Evolutionary conservation across 2,329 filamentous ascomycete species (phyloP).

Genomic region (Podosphaera xanthii): DNA sequence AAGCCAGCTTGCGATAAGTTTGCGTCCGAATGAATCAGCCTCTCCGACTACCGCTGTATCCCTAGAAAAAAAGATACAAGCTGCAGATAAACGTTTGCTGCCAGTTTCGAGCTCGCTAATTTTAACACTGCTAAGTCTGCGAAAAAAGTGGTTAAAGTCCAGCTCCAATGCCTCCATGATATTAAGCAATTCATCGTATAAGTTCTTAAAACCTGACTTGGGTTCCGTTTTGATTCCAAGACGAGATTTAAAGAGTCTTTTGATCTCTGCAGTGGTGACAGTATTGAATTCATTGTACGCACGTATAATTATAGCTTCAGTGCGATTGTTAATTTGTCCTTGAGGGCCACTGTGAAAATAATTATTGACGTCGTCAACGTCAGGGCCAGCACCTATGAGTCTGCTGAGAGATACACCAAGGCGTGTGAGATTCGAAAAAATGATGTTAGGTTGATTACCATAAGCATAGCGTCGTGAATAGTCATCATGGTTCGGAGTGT

Average conservation of each 20-base stretch:
- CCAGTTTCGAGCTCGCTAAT: slow-evolving; percentile 40
- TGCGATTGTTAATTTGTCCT: slow-evolving; percentile 49
- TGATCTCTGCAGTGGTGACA: slow-evolving; percentile 77
- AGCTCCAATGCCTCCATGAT: slow-evolving; percentile 60
- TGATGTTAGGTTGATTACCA: slow-evolving; percentile 80
- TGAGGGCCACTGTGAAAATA: slow-evolving; percentile 50
- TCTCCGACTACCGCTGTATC: slow-evolving; percentile 45
- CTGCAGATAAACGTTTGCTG: slow-evolving; percentile 37
- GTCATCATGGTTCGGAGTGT: slow-evolving; percentile 96
- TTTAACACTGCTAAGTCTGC: slow-evolving; percentile 44
- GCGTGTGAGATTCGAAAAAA: slow-evolving; percentile 96
- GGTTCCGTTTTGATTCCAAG: slow-evolving; percentile 51
- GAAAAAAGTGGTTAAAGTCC: slow-evolving; percentile 90
- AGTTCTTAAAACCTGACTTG: slow-evolving; percentile 51
- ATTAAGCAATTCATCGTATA: slow-evolving; percentile 70
- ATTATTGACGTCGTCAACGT: slow-evolving; percentile 48
- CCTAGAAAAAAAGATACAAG: slow-evolving; percentile 56
- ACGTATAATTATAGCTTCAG: slow-evolving; percentile 62
- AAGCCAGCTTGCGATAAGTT: slow-evolving; percentile 56
- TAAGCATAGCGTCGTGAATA: slow-evolving; percentile 71
- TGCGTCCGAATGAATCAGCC: slow-evolving; percentile 29
- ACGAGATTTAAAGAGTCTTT: slow-evolving; percentile 55
- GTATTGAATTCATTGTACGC: slow-evolving; percentile 72
- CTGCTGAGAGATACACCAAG: slow-evolving; percentile 79
- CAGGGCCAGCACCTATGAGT: slow-evolving; percentile 53